These are phyloP conservation scores for Backusella psychrophila DNA, from an alignment of 192 early-diverging fungal genomes.

Conservation along the genomic window DNA sequence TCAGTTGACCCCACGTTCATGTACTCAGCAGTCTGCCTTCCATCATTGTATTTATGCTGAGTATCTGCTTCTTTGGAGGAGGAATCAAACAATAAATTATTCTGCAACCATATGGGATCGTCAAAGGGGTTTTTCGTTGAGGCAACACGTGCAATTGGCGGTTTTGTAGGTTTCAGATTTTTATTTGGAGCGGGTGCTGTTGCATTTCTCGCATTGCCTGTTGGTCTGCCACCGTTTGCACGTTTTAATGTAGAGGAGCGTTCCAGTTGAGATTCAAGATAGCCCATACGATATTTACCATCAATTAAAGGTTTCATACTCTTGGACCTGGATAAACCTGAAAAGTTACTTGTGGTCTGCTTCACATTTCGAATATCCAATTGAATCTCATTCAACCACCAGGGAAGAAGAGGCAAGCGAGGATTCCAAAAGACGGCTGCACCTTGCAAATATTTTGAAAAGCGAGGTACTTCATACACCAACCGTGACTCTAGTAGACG, in stretches of 20 bases:
- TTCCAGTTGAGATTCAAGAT: conserved; percentile 34
- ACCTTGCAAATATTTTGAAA: conserved; percentile 48
- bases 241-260: conserved; percentile 14
- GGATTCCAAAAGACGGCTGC: conserved; percentile 41
- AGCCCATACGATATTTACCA: conserved; percentile 37
- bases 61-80: neutral
- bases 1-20: conserved; percentile 14
- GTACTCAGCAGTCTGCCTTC: neutral
- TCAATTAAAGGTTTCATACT: conserved; percentile 36
- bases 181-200: neutral
- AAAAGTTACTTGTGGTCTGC: conserved; percentile 51
- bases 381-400: conserved; percentile 40
- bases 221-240: neutral
- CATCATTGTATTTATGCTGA: neutral
- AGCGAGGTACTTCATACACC: conserved; percentile 47
- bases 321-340: conserved; percentile 48
- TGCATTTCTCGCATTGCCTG: neutral
- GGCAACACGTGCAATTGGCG: neutral
- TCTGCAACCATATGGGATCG: conserved; percentile 27
- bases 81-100: neutral
- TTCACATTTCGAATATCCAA: conserved; percentile 74
- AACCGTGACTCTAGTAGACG: conserved; percentile 57
- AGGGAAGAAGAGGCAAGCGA: conserved; percentile 41
- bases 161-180: neutral
- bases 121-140: conserved; percentile 19